Conservation (phyloP, 176 grass and related monocot species). For the Cocos nucifera region DNA sequence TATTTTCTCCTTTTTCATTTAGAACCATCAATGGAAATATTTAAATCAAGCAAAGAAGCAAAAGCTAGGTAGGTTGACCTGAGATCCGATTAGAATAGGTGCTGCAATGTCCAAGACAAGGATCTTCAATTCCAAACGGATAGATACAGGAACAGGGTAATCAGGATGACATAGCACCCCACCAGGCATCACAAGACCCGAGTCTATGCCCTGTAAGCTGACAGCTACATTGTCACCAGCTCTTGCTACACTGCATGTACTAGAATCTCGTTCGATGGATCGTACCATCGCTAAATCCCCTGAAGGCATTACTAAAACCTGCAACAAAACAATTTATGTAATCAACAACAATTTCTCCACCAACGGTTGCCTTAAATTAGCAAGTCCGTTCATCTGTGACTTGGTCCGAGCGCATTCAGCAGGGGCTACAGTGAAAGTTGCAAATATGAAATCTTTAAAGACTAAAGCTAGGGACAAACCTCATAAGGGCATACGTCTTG, state of each 20-base stretch:
- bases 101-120: constrained; percentile 53
- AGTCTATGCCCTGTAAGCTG: constrained; percentile 49
- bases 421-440: too few relatives aligned
- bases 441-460: too few relatives aligned
- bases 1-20: background rate
- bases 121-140: constrained; percentile 66
- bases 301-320: constrained; percentile 77
- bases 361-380: too few relatives aligned
- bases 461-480: too few relatives aligned
- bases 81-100: constrained; percentile 75
- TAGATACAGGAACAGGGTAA: constrained; percentile 50
- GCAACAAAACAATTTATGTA: constrained; percentile 6
- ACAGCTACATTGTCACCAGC: constrained; percentile 81
- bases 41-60: background rate
- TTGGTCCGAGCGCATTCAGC: too few relatives aligned
- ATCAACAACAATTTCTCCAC: too few relatives aligned
- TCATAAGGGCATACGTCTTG: too few relatives aligned
- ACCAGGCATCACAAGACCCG: constrained; percentile 48
- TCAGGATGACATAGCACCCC: constrained; percentile 79
- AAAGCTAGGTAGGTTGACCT: constrained; percentile 27
- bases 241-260: constrained; percentile 51
- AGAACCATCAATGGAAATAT: too few relatives aligned
- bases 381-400: background rate
- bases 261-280: constrained; percentile 69
- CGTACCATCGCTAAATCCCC: constrained; percentile 50